Base-by-base conservation (phyloP, 306 rosid genomes). In the Nissolia schottii region DNA sequence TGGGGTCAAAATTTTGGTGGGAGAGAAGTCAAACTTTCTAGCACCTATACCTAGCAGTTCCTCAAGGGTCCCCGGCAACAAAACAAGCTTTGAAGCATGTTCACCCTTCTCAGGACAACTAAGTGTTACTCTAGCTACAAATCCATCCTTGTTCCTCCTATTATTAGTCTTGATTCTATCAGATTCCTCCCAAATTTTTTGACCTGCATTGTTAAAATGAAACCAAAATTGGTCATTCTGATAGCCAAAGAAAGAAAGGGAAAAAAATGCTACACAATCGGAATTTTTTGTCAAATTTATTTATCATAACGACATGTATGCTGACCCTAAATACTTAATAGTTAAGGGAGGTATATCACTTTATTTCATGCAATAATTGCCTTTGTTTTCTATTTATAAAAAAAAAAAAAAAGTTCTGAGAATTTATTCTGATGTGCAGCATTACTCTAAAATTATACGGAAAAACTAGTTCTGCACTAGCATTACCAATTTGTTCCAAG, bases 11-110 rank as follows among this genome's bases (percentile, higher is more conserved):
- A 90, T 74, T 73, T 75, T 84, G 50, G 80, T 72, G 37, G 88
- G 65, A 62, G 56, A 49, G 31, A 86, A 60, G 37, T 64, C 82
- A 65, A 86, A 90, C 76, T 79, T 90, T 62, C 54, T 77, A 29
- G 77, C 88, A 60, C 93, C 96, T 49, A 86, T 46, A 9, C 82
- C 83, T 37, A 86, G 70, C 43, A 90, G 80, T 67, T 84, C 87
- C 23, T 79, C 34, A 20, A 90, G 75, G 64, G 91, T 57, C 3
- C 65, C 72, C 8, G 96, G 96, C 64, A 87, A 22, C 3, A 73
- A 67, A 77, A 83, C 82, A 18, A 90, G 91, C 82, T 86, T 87
- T 37, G 78, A 51, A 22, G 54, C 80, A 22, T 70, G 66, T 23
- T 78, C 76, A 54, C 84, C 79, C 69, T 64, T 90, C 56, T 82